Conservation (phyloP, 192 early-diverging fungal species). For the Coemansia erecta region DNA sequence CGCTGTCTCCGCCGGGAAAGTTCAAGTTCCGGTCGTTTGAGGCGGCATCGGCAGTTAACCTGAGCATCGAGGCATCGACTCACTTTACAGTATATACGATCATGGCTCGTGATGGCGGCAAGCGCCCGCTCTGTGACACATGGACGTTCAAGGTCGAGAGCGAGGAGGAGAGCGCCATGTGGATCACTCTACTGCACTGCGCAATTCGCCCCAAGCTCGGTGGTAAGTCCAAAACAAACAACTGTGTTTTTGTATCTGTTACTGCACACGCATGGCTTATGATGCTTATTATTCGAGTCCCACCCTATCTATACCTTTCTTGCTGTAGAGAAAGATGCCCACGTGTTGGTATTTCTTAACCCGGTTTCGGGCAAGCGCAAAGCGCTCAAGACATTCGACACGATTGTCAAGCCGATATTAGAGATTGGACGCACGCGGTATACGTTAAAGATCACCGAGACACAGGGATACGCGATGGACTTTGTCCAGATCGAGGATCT, state of each 20-base stretch:
- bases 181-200: constrained; percentile 34
- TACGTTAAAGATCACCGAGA: constrained; percentile 40
- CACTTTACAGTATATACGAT: constrained; percentile 53
- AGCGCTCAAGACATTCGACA: constrained; percentile 40
- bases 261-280: no score
- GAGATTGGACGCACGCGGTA: constrained; percentile 33
- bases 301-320: background rate
- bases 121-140: constrained; percentile 47
- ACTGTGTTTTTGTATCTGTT: no score
- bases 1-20: constrained; percentile 42
- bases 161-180: constrained; percentile 45
- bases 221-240: constrained; percentile 23
- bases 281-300: background rate
- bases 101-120: constrained; percentile 34
- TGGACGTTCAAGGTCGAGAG: constrained; percentile 50
- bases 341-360: constrained; percentile 41
- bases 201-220: constrained; percentile 31
- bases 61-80: constrained; percentile 36
- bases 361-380: constrained; percentile 46
- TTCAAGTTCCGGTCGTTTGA: constrained; percentile 54
- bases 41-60: constrained; percentile 25
- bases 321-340: constrained; percentile 22
- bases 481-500: constrained; percentile 40
- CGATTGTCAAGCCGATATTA: constrained; percentile 49
- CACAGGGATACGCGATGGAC: constrained; percentile 25